Evolutionary conservation across 352 stramenopile genomes (phyloP).

Genomic region (Globisporangium cystogenes): DNA sequence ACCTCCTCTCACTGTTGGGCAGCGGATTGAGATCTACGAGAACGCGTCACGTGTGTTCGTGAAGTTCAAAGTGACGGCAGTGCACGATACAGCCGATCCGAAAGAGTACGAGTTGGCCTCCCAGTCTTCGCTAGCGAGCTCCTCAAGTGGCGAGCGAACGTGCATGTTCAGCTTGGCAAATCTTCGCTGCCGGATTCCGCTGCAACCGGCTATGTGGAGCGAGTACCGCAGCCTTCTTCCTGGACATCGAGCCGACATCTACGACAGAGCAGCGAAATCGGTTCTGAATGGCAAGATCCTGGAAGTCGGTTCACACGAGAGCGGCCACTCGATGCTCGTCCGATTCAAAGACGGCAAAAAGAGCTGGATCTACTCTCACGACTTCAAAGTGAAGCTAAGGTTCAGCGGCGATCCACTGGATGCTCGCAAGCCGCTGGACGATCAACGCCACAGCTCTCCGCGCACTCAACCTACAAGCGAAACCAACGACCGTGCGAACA

Average conservation of each 20-base stretch:
- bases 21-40: constrained; percentile 26
- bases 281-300: constrained; percentile 21
- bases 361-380: constrained; percentile 18
- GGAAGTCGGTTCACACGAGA: constrained; percentile 5
- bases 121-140: background rate
- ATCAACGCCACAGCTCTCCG: too few relatives aligned
- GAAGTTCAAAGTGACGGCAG: constrained; percentile 21
- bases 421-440: background rate
- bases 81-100: constrained; percentile 2
- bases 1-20: constrained; percentile 13
- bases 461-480: background rate
- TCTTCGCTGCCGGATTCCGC: constrained; percentile 19
- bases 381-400: constrained; percentile 22
- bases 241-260: constrained; percentile 23
- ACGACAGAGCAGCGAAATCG: constrained; percentile 15
- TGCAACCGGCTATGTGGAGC: constrained; percentile 19
- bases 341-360: constrained; percentile 23
- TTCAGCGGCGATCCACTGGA: constrained; percentile 12
- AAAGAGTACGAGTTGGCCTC: constrained; percentile 26
- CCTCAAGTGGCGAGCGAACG: background rate
- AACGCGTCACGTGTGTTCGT: constrained; percentile 17
- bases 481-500: background rate
- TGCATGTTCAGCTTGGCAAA: constrained; percentile 4
- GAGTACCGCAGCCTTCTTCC: constrained; percentile 15
- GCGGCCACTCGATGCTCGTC: constrained; percentile 14